These are phyloP conservation scores for Zea mays DNA, from an alignment of 176 grass and related monocot species.

Conservation along the genomic window DNA sequence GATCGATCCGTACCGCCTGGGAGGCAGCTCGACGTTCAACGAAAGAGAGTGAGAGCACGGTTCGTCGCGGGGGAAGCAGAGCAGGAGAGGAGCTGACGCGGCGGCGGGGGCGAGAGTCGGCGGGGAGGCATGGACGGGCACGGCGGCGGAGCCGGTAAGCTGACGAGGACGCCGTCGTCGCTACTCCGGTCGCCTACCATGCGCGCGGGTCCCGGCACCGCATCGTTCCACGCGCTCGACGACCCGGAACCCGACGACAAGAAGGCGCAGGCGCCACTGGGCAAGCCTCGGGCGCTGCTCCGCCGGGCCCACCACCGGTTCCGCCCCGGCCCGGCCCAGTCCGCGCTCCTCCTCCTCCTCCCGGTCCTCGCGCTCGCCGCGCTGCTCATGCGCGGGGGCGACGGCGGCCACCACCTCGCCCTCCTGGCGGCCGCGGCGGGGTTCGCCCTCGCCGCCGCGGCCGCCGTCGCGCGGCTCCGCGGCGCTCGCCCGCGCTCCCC, in stretches of 20 bases:
- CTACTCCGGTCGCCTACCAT: too few relatives aligned
- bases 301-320: constrained; percentile 27
- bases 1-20: constrained; percentile 8
- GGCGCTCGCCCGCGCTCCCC: not conserved
- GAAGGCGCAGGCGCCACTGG: not conserved
- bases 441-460: too few relatives aligned
- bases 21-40: not conserved
- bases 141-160: constrained; percentile 11
- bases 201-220: too few relatives aligned
- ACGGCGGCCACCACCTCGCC: not conserved
- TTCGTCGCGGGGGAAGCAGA: not conserved
- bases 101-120: constrained; percentile 16
- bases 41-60: not conserved
- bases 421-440: not conserved
- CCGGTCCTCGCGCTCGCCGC: constrained; percentile 38
- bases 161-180: too few relatives aligned
- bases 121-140: constrained; percentile 34
- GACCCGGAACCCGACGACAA: too few relatives aligned
- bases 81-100: constrained; percentile 23
- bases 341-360: not conserved
- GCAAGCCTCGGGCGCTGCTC: constrained; percentile 10
- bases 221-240: too few relatives aligned
- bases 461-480: too few relatives aligned
- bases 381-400: constrained; percentile 7
- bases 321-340: constrained; percentile 3